Conservation (phyloP, 2,329 filamentous ascomycete species). For the Macrophomina pseudophaseolina region DNA sequence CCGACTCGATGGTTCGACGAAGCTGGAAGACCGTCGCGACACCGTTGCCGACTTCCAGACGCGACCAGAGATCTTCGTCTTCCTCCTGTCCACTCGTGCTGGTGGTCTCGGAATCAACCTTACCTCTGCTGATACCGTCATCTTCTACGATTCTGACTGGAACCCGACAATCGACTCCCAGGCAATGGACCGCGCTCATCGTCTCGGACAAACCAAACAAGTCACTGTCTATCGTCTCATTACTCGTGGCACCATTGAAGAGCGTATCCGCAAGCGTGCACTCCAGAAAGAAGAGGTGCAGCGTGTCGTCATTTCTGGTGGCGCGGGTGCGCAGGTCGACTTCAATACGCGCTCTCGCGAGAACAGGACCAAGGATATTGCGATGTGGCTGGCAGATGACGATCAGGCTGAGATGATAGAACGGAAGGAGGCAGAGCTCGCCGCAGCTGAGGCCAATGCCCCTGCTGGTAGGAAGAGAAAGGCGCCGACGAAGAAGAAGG, state of each 20-base stretch:
- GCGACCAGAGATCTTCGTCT: conserved; percentile 92
- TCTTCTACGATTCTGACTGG: conserved; percentile 99
- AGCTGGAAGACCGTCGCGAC: conserved; percentile 93
- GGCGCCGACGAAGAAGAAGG: conserved; percentile 57
- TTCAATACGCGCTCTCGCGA: conserved; percentile 92
- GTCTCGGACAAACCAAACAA: conserved; percentile 92
- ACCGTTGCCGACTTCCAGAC: conserved; percentile 97
- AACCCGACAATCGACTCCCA: conserved; percentile 98
- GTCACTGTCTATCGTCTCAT: conserved; percentile 98
- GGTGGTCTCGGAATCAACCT: conserved; percentile 98
- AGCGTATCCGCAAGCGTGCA: conserved; percentile 95
- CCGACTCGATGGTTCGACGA: conserved; percentile 93
- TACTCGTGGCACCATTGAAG: conserved; percentile 94
- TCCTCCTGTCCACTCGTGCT: conserved; percentile 92
- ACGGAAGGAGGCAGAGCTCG: conserved; percentile 84
- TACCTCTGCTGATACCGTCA: conserved; percentile 95
- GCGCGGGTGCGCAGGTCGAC: conserved; percentile 81
- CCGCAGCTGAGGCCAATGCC: conserved; percentile 64
- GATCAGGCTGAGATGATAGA: conserved; percentile 95
- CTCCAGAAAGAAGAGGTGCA: conserved; percentile 99
- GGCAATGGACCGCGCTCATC: conserved; percentile 98
- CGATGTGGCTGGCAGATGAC: conserved; percentile 97
- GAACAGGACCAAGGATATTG: conserved; percentile 96
- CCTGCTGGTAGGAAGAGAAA: conserved; percentile 58
- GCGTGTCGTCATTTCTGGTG: conserved; percentile 92